These are phyloP conservation scores for Coniochaeta hoffmannii DNA, from an alignment of 2,329 filamentous ascomycete species.

Conservation along the genomic window DNA sequence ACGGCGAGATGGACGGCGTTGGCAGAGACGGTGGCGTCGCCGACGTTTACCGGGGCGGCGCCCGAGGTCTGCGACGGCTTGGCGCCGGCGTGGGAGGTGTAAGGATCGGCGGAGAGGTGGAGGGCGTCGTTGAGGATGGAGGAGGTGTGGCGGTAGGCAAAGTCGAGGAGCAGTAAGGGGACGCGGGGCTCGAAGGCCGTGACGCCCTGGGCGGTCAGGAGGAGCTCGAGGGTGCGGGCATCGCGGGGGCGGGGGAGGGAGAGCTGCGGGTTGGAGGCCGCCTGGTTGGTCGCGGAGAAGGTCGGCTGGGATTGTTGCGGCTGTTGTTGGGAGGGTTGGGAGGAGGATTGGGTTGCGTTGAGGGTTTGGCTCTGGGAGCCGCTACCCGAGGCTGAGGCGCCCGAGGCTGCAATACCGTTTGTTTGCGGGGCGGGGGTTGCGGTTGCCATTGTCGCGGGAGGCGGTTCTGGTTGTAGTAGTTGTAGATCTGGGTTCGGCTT, in stretches of 20 bases:
- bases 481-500: neutral
- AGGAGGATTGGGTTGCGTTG: constrained; percentile 8
- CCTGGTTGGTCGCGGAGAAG: neutral
- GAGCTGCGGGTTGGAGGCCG: constrained; percentile 16
- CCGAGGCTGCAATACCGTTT: constrained; percentile 42
- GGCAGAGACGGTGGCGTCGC: constrained; percentile 52
- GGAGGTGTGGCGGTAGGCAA: constrained; percentile 75
- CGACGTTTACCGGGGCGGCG: constrained; percentile 35
- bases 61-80: constrained; percentile 42
- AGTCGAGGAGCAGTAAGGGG: constrained; percentile 75
- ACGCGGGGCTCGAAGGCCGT: constrained; percentile 76
- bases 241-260: constrained; percentile 62
- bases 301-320: constrained; percentile 10
- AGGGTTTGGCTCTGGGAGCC: constrained; percentile 14
- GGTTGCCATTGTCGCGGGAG: constrained; percentile 15
- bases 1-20: constrained; percentile 69
- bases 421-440: constrained; percentile 34
- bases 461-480: neutral
- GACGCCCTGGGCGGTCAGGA: constrained; percentile 72
- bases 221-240: constrained; percentile 69
- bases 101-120: constrained; percentile 62
- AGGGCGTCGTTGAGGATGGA: constrained; percentile 64
- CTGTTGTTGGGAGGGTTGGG: constrained; percentile 10
- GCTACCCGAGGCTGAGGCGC: constrained; percentile 9
- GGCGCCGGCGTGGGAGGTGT: constrained; percentile 49